Percentiles rank a stretch among this genome's conserved stretches.
Conservation (phyloP, 139 green algal genomes). For the Chlorella sp. region DNA sequence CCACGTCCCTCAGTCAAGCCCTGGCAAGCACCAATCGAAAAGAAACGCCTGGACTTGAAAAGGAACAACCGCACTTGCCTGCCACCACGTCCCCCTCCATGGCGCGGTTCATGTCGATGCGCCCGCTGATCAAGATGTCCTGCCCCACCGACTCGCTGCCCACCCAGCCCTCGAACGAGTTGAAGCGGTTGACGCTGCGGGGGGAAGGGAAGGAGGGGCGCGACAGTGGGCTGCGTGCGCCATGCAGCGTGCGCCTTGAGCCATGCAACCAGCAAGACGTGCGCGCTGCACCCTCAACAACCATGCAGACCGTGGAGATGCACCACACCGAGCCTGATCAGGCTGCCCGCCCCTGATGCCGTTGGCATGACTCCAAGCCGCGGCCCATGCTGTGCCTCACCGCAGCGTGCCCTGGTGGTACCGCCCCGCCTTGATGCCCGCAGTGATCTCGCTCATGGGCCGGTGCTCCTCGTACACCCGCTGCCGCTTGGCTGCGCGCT, state of each 20-base stretch:
- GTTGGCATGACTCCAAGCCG: no score
- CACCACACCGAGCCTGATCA: no score
- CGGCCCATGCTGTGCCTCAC: no score
- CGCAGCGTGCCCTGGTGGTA: conserved; percentile 77
- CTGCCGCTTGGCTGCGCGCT: conserved; percentile 67
- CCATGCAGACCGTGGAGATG: neutral
- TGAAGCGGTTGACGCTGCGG: conserved; percentile 77
- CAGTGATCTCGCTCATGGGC: conserved; percentile 67
- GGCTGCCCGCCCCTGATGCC: neutral
- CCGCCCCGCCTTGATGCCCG: conserved; percentile 79
- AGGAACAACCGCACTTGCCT: neutral
- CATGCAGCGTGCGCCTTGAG: no score
- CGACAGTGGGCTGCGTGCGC: no score
- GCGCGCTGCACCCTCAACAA: conserved; percentile 61
- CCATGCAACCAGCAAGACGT: no score
- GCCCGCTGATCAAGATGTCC: conserved; percentile 82
- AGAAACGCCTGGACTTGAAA: no score
- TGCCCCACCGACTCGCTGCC: conserved; percentile 64
- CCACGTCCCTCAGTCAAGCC: no score
- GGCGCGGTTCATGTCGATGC: conserved; percentile 84
- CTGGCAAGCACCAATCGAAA: no score
- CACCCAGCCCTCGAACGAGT: conserved; percentile 84
- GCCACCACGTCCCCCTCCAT: conserved; percentile 75
- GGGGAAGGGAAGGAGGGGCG: neutral
- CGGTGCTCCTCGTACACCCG: conserved; percentile 85